These are phyloP conservation scores for Dryas drummondii DNA, from an alignment of 306 rosid species.

Conservation along the genomic window DNA sequence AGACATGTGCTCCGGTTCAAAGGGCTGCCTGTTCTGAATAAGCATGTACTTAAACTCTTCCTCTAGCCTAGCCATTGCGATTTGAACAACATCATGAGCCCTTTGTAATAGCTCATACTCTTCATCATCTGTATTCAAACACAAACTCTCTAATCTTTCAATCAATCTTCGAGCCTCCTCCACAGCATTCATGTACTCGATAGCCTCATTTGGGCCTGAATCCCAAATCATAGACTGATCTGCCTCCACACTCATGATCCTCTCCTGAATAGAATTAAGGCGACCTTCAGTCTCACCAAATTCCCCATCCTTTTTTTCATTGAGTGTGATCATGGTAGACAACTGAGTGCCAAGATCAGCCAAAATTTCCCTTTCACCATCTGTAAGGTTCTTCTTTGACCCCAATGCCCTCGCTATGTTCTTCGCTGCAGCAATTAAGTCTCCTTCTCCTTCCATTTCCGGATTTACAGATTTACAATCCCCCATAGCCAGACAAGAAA, in stretches of 20 bases:
- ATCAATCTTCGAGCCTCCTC: slow-evolving; percentile 58
- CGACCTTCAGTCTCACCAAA: slow-evolving; percentile 38
- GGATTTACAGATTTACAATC: slow-evolving; percentile 48
- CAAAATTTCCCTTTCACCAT: slow-evolving; percentile 59
- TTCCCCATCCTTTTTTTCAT: slow-evolving; percentile 40
- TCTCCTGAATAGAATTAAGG: slow-evolving; percentile 54
- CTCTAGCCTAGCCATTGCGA: slow-evolving; percentile 81
- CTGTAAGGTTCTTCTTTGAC: slow-evolving; percentile 61
- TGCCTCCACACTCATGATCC: slow-evolving; percentile 69
- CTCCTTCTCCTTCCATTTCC: slow-evolving; percentile 64
- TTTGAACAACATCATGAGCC: slow-evolving; percentile 78
- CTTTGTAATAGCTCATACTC: slow-evolving; percentile 43
- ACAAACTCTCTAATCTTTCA: slow-evolving; percentile 50
- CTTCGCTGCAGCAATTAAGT: slow-evolving; percentile 67
- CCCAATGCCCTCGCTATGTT: slow-evolving; percentile 64
- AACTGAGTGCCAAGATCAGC: slow-evolving; percentile 69
- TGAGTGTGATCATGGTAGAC: slow-evolving; percentile 39
- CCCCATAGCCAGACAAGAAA: slow-evolving; percentile 48
- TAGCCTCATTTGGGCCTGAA: slow-evolving; percentile 54
- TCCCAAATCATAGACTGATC: slow-evolving; percentile 83
- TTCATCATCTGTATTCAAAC: slow-evolving; percentile 48
- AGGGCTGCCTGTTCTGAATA: slow-evolving; percentile 64
- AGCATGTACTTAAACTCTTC: slow-evolving; percentile 77
- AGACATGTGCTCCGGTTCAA: slow-evolving; percentile 70
- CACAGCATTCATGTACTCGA: slow-evolving; percentile 60